Evolutionary conservation across 23 red algal species (phyloP).

Genomic region (Gracilaria gracilis): DNA sequence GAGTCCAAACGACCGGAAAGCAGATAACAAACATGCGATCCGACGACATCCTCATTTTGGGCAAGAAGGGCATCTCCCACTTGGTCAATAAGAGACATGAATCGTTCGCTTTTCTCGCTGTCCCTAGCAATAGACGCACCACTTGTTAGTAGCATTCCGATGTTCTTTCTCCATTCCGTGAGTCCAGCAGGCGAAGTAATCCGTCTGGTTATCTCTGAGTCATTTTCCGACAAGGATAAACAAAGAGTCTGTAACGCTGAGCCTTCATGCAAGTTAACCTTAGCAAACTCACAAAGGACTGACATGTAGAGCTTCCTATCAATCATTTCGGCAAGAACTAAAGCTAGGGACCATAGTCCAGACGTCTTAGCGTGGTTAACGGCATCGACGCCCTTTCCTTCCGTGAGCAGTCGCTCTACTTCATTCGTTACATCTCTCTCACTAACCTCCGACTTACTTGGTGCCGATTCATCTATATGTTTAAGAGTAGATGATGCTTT

Average conservation of each 20-base stretch:
- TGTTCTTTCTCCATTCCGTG: constrained; percentile 52
- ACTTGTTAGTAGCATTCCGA: constrained; percentile 42
- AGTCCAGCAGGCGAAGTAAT: constrained; percentile 57
- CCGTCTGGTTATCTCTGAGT: constrained; percentile 40
- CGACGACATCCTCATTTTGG: constrained; percentile 33
- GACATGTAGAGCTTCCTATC: constrained; percentile 28
- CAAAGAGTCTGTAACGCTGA: constrained; percentile 66
- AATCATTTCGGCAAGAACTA: constrained; percentile 30
- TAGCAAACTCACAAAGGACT: constrained; percentile 41
- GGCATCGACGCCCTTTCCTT: constrained; percentile 46
- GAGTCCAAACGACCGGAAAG: constrained; percentile 43
- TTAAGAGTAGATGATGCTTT: constrained; percentile 26
- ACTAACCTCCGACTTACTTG: not conserved
- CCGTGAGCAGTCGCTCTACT: constrained; percentile 53
- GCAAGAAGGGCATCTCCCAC: constrained; percentile 54
- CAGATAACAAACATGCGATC: constrained; percentile 61
- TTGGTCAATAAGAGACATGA: constrained; percentile 45
- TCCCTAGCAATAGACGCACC: not conserved
- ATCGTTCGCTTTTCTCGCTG: constrained; percentile 9
- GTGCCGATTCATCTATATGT: not conserved
- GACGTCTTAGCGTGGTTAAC: constrained; percentile 26
- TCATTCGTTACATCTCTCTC: constrained; percentile 10
- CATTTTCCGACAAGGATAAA: constrained; percentile 53
- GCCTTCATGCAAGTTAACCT: constrained; percentile 32
- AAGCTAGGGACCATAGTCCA: constrained; percentile 52